Conservation (phyloP, 2,329 filamentous ascomycete genomes). For the Hypoxylon sp. region DNA sequence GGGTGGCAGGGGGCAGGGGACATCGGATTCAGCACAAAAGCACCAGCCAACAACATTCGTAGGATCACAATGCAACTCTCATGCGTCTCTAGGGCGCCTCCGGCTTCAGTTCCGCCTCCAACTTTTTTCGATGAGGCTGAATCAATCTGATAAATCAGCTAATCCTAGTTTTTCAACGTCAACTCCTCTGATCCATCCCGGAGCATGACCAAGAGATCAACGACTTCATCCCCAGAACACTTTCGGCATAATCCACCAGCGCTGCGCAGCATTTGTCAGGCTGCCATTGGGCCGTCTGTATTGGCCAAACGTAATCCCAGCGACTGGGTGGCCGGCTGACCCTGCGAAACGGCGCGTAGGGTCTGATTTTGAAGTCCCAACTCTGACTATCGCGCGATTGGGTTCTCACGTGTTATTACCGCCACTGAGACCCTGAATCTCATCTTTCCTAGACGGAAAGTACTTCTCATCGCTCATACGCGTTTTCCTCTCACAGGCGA, state of each 20-base stretch:
- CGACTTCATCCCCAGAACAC: constrained; percentile 21
- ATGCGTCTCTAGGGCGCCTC: constrained; percentile 38
- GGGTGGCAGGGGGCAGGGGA: constrained; percentile 4
- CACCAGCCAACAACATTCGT: constrained; percentile 24
- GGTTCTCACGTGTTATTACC: constrained; percentile 30
- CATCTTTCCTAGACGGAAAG: constrained; percentile 14
- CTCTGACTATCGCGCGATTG: constrained; percentile 23
- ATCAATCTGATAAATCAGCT: constrained; percentile 46
- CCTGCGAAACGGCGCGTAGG: constrained; percentile 15
- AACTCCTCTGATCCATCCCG: constrained; percentile 42
- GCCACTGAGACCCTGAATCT: constrained; percentile 20
- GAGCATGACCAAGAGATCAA: constrained; percentile 36
- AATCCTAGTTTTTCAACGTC: constrained; percentile 48
- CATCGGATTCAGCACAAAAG: constrained; percentile 2
- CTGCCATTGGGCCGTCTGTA: constrained; percentile 39
- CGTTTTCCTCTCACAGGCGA: constrained; percentile 13
- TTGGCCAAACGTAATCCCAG: constrained; percentile 31
- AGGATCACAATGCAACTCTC: constrained; percentile 38
- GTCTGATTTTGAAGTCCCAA: constrained; percentile 14
- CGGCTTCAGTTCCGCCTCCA: constrained; percentile 45
- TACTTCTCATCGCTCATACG: constrained; percentile 15
- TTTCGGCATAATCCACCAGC: constrained; percentile 34
- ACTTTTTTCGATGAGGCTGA: constrained; percentile 51
- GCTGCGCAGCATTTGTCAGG: constrained; percentile 38
- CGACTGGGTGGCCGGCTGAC: constrained; percentile 24